Evolutionary conservation across 176 grass and related monocot genomes (phyloP).

Genomic region (Carex pumila): DNA sequence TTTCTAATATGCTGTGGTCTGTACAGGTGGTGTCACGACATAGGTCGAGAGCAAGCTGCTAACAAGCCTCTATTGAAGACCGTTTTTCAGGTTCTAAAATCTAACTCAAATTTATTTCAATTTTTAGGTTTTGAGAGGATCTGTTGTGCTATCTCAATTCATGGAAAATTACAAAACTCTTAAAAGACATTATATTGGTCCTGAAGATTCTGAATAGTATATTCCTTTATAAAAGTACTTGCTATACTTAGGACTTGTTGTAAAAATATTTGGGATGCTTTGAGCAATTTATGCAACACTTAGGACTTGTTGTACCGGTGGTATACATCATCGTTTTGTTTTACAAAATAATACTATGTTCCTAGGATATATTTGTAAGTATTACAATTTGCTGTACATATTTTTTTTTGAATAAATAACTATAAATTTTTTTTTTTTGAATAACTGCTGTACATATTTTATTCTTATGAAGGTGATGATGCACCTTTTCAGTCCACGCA

Average conservation of each 20-base stretch:
- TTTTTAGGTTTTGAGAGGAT: background rate
- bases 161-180: no score
- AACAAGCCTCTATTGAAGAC: constrained; percentile 72
- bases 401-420: no score
- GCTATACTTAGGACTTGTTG: background rate
- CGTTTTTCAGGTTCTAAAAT: constrained; percentile 57
- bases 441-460: constrained; percentile 9
- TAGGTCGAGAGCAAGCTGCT: constrained; percentile 73
- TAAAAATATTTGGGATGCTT: background rate
- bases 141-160: background rate
- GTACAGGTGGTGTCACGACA: constrained; percentile 90
- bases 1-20: constrained; percentile 6
- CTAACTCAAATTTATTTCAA: background rate
- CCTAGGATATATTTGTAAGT: background rate
- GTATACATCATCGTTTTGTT: background rate
- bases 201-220: background rate
- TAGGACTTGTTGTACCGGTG: background rate
- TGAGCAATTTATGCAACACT: background rate
- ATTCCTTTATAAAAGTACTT: background rate
- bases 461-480: constrained; percentile 47
- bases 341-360: background rate
- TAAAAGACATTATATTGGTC: background rate
- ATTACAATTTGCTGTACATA: constrained; percentile 6
- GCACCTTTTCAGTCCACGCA: constrained; percentile 62
- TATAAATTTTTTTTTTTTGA: no score